Conservation (phyloP, 108 stramenopile species). For the Pseudonitzschia pungens region DNA sequence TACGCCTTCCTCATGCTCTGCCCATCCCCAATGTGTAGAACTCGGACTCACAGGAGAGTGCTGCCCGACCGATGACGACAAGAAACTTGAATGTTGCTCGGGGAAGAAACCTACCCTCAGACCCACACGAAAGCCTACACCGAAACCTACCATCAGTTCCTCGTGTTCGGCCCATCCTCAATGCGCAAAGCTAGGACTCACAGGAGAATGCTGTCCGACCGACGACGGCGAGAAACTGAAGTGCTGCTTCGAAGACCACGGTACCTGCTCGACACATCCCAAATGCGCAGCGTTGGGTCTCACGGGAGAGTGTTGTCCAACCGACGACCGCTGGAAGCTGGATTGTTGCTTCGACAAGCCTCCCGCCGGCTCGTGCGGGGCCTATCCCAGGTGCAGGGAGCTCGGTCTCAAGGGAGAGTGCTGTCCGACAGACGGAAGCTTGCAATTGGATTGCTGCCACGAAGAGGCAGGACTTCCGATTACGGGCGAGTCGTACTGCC, state of each 20-base stretch:
- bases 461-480: neutral
- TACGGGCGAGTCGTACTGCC: neutral
- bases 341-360: neutral
- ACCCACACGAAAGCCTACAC: neutral
- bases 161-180: neutral
- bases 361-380: neutral
- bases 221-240: neutral
- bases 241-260: neutral
- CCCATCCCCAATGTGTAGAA: neutral
- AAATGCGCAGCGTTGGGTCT: neutral
- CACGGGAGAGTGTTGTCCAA: constrained; percentile 3
- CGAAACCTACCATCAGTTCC: neutral
- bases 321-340: neutral
- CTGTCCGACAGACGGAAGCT: neutral
- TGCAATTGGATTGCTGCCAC: neutral
- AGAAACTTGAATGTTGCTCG: constrained; percentile 38
- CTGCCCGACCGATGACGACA: constrained; percentile 42
- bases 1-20: neutral
- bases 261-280: constrained; percentile 1
- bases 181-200: neutral
- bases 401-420: neutral
- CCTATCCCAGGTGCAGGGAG: neutral
- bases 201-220: neutral
- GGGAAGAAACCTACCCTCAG: neutral
- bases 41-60: constrained; percentile 21